Conservation (phyloP, 1,284 basidiomycete species). For the Fistulinella cinereoalba region DNA sequence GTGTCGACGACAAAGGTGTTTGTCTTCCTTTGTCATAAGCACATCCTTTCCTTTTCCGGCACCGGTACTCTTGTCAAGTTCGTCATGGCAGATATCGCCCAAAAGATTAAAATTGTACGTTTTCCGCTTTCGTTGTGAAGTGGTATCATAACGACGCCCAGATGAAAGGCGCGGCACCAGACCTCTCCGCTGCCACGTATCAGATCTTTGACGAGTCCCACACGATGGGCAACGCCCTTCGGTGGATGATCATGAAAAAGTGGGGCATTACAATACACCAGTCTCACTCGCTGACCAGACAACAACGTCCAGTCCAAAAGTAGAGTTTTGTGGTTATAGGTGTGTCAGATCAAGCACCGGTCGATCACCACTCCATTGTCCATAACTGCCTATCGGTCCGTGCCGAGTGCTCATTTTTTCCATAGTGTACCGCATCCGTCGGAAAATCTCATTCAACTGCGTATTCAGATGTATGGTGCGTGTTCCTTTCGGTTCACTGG, state of each 20-base stretch:
- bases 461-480: constrained; percentile 99
- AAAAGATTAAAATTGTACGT: constrained; percentile 58
- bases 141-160: constrained; percentile 26
- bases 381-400: neutral
- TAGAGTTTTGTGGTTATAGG: constrained; percentile 99
- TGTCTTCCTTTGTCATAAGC: neutral
- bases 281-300: neutral
- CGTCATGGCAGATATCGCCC: constrained; percentile 46
- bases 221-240: constrained; percentile 90
- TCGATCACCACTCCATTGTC: constrained; percentile 10
- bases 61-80: neutral
- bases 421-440: constrained; percentile 92
- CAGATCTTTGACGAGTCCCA: constrained; percentile 93
- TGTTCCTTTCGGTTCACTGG: constrained; percentile 15
- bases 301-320: constrained; percentile 81
- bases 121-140: neutral
- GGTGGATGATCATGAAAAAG: constrained; percentile 99
- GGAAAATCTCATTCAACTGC: constrained; percentile 92
- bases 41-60: neutral
- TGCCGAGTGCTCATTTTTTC: constrained; percentile 1
- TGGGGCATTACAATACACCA: constrained; percentile 39
- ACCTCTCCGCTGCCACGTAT: constrained; percentile 89
- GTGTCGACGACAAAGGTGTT: neutral
- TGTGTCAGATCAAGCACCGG: constrained; percentile 34
- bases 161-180: constrained; percentile 76